These are phyloP conservation scores for Curvularia sp. DNA, from an alignment of 2,329 filamentous ascomycete species.

Conservation along the genomic window DNA sequence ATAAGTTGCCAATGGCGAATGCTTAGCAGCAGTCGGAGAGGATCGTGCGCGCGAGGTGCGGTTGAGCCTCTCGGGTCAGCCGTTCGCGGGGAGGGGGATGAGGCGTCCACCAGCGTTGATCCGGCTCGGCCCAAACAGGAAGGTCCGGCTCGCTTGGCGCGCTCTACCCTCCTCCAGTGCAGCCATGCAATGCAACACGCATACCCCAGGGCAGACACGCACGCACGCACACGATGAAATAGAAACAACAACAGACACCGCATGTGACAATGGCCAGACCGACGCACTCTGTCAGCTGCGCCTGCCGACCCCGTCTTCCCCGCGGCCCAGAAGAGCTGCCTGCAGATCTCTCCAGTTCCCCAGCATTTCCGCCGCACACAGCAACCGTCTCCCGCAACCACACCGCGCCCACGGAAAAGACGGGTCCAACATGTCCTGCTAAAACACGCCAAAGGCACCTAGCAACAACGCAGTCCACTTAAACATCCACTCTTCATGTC, in stretches of 20 bases:
- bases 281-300: neutral
- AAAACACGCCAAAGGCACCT: conserved; percentile 10
- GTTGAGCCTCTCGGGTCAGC: conserved; percentile 9
- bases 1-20: conserved; percentile 17
- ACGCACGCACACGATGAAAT: neutral
- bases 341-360: conserved; percentile 13
- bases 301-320: conserved; percentile 1
- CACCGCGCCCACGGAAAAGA: conserved; percentile 13
- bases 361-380: conserved; percentile 3
- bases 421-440: conserved; percentile 6
- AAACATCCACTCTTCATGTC: neutral
- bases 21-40: conserved; percentile 11
- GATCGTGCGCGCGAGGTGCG: conserved; percentile 9
- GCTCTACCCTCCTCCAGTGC: neutral
- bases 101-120: conserved; percentile 10
- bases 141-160: conserved; percentile 9
- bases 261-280: neutral
- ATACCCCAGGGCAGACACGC: neutral
- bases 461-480: conserved; percentile 4
- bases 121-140: conserved; percentile 11
- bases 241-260: neutral
- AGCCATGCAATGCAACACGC: neutral
- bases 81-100: conserved; percentile 10
- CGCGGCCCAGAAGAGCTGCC: conserved; percentile 6
- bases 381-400: conserved; percentile 1